Percentiles rank a stretch among this genome's conserved stretches.
Evolutionary conservation across 768 basidiomycete species (phyloP).

Genomic region (Wakefieldia striispora): DNA sequence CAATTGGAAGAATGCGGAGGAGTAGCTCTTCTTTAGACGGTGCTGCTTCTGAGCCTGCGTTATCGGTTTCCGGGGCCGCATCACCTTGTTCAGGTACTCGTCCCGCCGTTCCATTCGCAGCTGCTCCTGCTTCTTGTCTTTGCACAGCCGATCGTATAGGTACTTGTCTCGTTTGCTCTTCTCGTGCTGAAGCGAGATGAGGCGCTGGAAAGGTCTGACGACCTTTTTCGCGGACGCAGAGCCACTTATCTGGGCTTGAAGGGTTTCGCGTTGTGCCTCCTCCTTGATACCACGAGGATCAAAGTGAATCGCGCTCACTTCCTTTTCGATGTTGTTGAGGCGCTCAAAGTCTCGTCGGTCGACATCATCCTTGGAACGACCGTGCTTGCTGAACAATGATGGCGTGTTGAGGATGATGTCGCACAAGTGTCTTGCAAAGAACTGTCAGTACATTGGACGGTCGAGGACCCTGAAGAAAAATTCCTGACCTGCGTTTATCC

Average conservation of each 20-base stretch:
- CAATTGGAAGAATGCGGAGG: slow-evolving; percentile 73
- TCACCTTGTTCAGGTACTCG: slow-evolving; percentile 71
- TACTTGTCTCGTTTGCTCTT: slow-evolving; percentile 78
- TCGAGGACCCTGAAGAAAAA: not conserved
- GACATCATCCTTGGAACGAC: slow-evolving; percentile 50
- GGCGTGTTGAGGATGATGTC: slow-evolving; percentile 59
- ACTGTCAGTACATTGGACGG: slow-evolving; percentile 9
- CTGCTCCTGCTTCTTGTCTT: slow-evolving; percentile 77
- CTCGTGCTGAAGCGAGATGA: slow-evolving; percentile 68
- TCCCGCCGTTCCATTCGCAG: slow-evolving; percentile 69
- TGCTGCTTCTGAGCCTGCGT: slow-evolving; percentile 65
- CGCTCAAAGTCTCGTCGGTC: slow-evolving; percentile 72
- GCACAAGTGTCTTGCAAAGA: slow-evolving; percentile 54
- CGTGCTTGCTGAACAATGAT: slow-evolving; percentile 41
- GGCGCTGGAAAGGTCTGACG: slow-evolving; percentile 63
- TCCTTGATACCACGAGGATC: slow-evolving; percentile 74
- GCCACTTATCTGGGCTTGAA: slow-evolving; percentile 41
- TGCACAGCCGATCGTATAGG: slow-evolving; percentile 64
- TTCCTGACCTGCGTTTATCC: slow-evolving; percentile 74
- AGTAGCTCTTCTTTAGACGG: slow-evolving; percentile 87
- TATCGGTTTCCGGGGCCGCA: slow-evolving; percentile 55
- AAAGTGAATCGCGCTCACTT: slow-evolving; percentile 58
- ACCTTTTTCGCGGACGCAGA: slow-evolving; percentile 51
- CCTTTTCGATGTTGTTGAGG: slow-evolving; percentile 71
- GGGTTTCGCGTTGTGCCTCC: slow-evolving; percentile 66